Base-by-base conservation (phyloP, 1,139 yeast genomes). In the Arxiozyma slooffiae region DNA sequence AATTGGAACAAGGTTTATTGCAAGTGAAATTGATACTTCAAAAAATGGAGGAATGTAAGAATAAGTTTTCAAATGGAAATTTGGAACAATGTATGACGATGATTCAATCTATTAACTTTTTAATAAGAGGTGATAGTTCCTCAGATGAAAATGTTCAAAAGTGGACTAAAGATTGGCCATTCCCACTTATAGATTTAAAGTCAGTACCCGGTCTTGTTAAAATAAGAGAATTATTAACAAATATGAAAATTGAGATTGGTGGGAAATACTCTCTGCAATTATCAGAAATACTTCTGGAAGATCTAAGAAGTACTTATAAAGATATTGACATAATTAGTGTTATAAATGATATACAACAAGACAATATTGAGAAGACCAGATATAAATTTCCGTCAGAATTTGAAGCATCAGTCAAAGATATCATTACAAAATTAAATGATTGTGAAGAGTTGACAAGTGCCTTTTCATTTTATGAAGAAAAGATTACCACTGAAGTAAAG, bases 371-470 rank as follows among this genome's bases (percentile, higher is more conserved):
- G 57, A 60, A 57, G 52, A 44, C 57, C 38, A 51, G 57, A 51
- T 41, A 56, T 41, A 54, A 55, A 17, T 59, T 64, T 37, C 56
- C 57, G 17, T 50, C 53, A 16, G 52, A 53, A 1, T 58, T 67
- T 16, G 57, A 60, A 37, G 57, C 59, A 4, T 64, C 70, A 23
- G 66, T 87, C 7, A 68, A 69, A 8, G 72, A 67, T 1, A 75
- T 73, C 48, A 71, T 87, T 26, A 64, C 67, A 21, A 84, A 85
- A 44, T 71, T 88, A 42, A 71, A 78, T 11, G 77, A 81, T 55
- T 79, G 90, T 41, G 84, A 82, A 37, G 80, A 79, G 58, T 68
- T 89, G 44, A 74, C 79, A 2, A 73, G 78, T 22, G 88, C 95
- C 0, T 83, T 83, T 59, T 72, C 75, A 38, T 62, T 72, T 8